Evolutionary conservation across 805 yeast species (phyloP).

Genomic region (Cyberlindnera suaveolens): DNA sequence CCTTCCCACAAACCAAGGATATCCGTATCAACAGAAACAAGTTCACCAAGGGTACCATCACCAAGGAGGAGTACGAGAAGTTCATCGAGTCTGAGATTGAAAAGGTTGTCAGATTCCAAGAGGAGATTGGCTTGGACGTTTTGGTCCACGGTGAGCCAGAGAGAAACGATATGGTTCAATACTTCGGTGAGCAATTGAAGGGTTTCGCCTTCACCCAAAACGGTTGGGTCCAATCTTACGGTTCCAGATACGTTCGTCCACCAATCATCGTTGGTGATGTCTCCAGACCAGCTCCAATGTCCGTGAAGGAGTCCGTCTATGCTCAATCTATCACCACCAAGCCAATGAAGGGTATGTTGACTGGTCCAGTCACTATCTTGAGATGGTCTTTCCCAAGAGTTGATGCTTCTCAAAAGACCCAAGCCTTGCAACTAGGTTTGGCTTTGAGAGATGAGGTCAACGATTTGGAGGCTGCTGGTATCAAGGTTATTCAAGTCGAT

Average conservation of each 20-base stretch:
- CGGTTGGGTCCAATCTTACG: conserved; percentile 99
- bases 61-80: conserved; percentile 91
- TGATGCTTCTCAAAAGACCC: conserved; percentile 87
- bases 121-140: conserved; percentile 96
- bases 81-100: conserved; percentile 97
- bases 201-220: conserved; percentile 98
- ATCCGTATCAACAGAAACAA: conserved; percentile 98
- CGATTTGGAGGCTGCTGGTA: conserved; percentile 98
- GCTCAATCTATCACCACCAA: conserved; percentile 94
- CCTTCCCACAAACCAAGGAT: conserved; percentile 99
- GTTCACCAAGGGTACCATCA: conserved; percentile 92
- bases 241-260: conserved; percentile 99
- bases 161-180: conserved; percentile 99
- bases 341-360: conserved; percentile 99
- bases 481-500: conserved; percentile 96
- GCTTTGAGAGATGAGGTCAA: conserved; percentile 98
- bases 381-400: conserved; percentile 99
- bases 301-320: conserved; percentile 98
- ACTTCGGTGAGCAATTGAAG: conserved; percentile 97
- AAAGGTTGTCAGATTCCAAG: conserved; percentile 97
- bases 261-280: conserved; percentile 99
- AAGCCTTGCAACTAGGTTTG: conserved; percentile 93
- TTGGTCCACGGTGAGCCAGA: conserved; percentile 99
- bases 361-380: conserved; percentile 99
- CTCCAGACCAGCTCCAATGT: conserved; percentile 97